Base-by-base conservation (phyloP, 495 filamentous ascomycete species). In the Penicillium nucicola region DNA sequence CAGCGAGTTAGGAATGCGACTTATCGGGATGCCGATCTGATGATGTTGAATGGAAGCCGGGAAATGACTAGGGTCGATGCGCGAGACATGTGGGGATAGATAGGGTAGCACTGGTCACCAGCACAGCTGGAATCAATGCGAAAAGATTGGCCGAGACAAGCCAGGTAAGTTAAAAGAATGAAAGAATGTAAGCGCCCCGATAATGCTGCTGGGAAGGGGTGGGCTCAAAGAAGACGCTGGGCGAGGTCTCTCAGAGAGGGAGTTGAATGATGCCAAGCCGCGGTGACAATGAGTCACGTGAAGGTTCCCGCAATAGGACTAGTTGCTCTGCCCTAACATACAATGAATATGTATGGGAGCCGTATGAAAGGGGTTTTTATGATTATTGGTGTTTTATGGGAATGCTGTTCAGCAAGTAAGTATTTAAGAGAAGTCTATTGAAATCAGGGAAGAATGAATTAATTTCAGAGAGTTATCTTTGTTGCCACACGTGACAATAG, bases 1-100 rank as follows among this genome's bases (percentile, higher is more conserved):
- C 49, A 50, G 57, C 47, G 3, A 37, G 17, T 48, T 45, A 35
- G 50, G 36, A 46, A 55, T 61, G 64, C 58, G 59, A 65, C 57
- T 61, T 60, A 56, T 63, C 53, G 48, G 39, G 51, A 53, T 53
- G 40, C 55, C 43, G 52, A 55, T 58, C 60, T 49, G 55, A 55
- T 31, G 58, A 65, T 60, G 49, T 43, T 52, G 59, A 45, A 61
- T 52, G 55, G 50, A 65, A 62, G 59, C 65, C 61, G 67, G 61
- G 60, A 55, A 68, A 60, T 66, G 57, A 66, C 73, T 74, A 68
- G 66, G 62, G 57, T 65, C 65, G 72, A 68, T 62, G 72, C 64
- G 72, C 74, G 65, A 73, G 72, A 75, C 72, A 77, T 77, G 72
- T 73, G 74, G 74, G 67, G 72, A 75, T 68, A 66, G 66, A 66